Base-by-base conservation (phyloP, 1,284 basidiomycete species). In the Cerioporus squamosus region DNA sequence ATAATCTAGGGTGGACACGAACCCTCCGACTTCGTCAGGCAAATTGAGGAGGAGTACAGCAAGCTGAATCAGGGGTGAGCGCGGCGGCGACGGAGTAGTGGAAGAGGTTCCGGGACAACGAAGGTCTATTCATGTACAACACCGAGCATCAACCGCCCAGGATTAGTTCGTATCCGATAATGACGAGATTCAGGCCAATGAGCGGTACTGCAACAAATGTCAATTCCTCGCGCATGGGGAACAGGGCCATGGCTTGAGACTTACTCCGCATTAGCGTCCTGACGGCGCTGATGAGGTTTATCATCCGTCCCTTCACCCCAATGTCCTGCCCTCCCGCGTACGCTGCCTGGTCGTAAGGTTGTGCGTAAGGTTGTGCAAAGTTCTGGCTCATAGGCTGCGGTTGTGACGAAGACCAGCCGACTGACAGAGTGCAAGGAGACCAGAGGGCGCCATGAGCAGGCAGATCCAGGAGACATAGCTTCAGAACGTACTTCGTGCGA, bases 211-310 rank as follows among this genome's bases (percentile, higher is more conserved):
- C 44, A 63, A 44, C 17, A 17, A 26, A 14, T 44, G 3, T 52
- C 39, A 57, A 44, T 29, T 24, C 8, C 20, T 24, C 22, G 14
- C 2, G 8, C 3, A 7, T 18, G 38, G 3, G 33, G 3, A 12
- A 15, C 26, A 40, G 8, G 44, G 23, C 38, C 10, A 44, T 9
- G 9, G 17, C 43, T 14, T 12, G 48, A 46, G n/a, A 50, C 87
- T 75, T 73, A 98, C 96, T 94, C 74, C 97, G 86, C 90, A 98
- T 91, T 62, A 98, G 80, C 54, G 95, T 98, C 74, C 96, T 81
- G 57, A 98, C 95, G 26, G 96, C 96, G 65, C 90, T 85, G 64
- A 98, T 98, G 66, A 98, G 83, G 75, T 95, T 93, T 72, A 98
- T 88, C 49, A 97, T 74, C 69, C 93, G 87, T 55, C 85, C 86